These are phyloP conservation scores for Delonix regia DNA, from an alignment of 306 rosid species.

Conservation along the genomic window DNA sequence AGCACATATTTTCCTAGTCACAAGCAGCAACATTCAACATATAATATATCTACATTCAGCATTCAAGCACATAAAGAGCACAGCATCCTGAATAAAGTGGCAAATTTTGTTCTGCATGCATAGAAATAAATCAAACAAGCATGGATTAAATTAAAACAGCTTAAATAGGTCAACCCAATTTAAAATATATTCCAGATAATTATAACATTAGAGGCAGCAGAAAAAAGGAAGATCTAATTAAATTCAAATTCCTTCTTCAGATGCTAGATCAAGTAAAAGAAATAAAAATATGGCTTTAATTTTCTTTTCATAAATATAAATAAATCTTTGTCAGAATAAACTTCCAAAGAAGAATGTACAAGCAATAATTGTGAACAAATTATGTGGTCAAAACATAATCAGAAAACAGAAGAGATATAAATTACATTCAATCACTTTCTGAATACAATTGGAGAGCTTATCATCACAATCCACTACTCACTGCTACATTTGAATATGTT, in stretches of 20 bases:
- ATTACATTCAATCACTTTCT: neutral
- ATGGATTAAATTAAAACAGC: neutral
- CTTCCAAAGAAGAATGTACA: neutral
- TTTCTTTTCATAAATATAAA: neutral
- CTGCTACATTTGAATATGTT: neutral
- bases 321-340: no score
- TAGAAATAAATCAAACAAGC: neutral
- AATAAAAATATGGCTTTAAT: no score
- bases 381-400: neutral
- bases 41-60: neutral
- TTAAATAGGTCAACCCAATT: no score
- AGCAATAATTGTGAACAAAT: neutral
- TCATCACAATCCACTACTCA: neutral
- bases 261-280: no score
- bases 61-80: neutral
- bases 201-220: no score
- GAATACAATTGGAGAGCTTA: neutral
- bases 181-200: no score
- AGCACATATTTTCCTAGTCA: neutral
- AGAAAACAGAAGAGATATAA: neutral
- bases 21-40: neutral
- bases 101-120: neutral
- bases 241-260: no score
- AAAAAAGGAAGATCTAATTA: no score
- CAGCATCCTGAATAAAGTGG: neutral